These are phyloP conservation scores for Phytophthora idaei DNA, from an alignment of 352 stramenopile genomes.

Conservation along the genomic window DNA sequence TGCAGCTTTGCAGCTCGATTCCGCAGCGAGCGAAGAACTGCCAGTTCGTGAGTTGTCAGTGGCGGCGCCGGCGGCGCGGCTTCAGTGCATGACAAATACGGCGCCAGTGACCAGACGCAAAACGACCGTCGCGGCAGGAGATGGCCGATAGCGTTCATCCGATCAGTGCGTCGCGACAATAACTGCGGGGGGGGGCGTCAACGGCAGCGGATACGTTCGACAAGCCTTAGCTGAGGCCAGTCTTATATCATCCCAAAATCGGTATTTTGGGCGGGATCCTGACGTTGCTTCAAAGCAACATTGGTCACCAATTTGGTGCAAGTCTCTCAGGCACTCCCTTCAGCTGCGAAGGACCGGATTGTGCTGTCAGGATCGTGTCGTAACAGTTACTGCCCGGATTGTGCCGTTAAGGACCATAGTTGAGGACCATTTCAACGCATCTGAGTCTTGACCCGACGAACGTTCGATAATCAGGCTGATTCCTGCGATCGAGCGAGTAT, in stretches of 20 bases:
- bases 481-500: background rate
- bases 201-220: background rate
- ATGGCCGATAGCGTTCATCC: background rate
- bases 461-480: background rate
- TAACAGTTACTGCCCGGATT: background rate
- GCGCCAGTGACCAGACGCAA: background rate
- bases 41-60: background rate
- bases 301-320: too few relatives aligned
- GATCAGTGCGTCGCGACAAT: background rate
- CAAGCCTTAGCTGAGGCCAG: too few relatives aligned
- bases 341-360: too few relatives aligned
- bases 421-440: background rate
- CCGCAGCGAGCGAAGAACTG: background rate
- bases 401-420: background rate
- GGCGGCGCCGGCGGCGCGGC: too few relatives aligned
- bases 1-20: background rate
- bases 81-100: background rate
- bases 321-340: too few relatives aligned
- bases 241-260: too few relatives aligned
- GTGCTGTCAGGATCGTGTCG: too few relatives aligned
- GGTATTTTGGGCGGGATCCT: too few relatives aligned
- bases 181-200: background rate
- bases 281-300: too few relatives aligned
- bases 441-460: slow-evolving; percentile 7
- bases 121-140: background rate